Evolutionary conservation across 352 stramenopile species (phyloP).

Genomic region (Phytophthora melonis): DNA sequence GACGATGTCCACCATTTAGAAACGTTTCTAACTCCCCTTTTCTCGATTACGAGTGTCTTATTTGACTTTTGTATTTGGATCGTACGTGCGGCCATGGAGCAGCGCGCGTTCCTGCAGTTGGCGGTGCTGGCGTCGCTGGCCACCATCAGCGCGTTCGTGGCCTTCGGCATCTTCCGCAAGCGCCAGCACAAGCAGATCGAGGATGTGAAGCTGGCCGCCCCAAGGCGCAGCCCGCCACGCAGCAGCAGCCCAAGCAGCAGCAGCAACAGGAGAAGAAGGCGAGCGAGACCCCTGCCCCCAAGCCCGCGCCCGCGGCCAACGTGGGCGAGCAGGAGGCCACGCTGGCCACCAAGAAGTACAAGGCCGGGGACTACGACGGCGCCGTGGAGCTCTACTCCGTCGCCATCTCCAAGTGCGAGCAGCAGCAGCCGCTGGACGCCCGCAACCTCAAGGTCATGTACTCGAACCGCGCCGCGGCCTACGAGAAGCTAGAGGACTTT

Average conservation of each 20-base stretch:
- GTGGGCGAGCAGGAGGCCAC: slow-evolving; percentile 72
- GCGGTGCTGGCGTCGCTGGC: slow-evolving; percentile 78
- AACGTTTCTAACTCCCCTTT: not conserved
- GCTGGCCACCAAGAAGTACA: slow-evolving; percentile 83
- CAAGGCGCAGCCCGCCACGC: slow-evolving; percentile 16
- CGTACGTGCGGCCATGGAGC: slow-evolving; percentile 43
- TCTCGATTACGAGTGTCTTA: not conserved
- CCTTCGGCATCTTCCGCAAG: slow-evolving; percentile 60
- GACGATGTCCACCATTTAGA: not conserved
- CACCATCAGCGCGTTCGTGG: slow-evolving; percentile 69
- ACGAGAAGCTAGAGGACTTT: slow-evolving; percentile 76
- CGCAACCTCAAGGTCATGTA: slow-evolving; percentile 90
- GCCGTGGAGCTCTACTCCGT: slow-evolving; percentile 77
- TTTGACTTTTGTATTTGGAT: slow-evolving; percentile 7
- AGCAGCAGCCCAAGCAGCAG: slow-evolving; percentile 38
- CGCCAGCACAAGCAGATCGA: slow-evolving; percentile 42
- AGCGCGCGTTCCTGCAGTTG: slow-evolving; percentile 71
- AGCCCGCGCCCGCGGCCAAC: slow-evolving; percentile 35
- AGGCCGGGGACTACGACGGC: slow-evolving; percentile 69
- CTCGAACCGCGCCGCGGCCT: slow-evolving; percentile 81
- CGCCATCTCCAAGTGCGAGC: slow-evolving; percentile 71
- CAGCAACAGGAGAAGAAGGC: slow-evolving; percentile 40
- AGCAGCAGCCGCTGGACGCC: slow-evolving; percentile 62
- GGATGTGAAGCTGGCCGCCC: slow-evolving; percentile 33
- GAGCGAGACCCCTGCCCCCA: slow-evolving; percentile 32